phyloP scores from a whole-genome alignment of 2,329 filamentous ascomycete species.

The Phyllosticta citrichinensis region DNA sequence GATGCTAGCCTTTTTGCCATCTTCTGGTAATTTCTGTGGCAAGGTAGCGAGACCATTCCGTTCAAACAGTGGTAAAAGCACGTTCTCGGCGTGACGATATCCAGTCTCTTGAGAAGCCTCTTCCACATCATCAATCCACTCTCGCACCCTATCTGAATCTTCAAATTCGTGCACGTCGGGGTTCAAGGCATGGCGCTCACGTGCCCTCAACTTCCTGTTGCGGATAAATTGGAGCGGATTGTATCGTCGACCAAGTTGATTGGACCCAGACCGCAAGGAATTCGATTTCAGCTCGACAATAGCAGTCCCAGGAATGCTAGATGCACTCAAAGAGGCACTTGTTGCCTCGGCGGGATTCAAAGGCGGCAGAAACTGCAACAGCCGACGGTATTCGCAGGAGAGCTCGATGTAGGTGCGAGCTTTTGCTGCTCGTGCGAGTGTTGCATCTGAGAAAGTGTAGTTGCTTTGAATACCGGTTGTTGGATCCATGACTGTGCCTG shows the following conservation, averaged over 20 bases:
- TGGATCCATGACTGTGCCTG: conserved; percentile 9
- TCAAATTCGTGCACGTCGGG: conserved; percentile 67
- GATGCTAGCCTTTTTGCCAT: neutral
- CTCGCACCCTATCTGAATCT: conserved; percentile 58
- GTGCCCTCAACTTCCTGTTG: conserved; percentile 74
- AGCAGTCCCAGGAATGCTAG: conserved; percentile 31
- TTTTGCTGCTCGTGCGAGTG: conserved; percentile 70
- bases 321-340: conserved; percentile 25
- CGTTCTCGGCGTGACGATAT: conserved; percentile 28
- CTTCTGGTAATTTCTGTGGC: neutral
- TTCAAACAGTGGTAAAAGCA: conserved; percentile 22
- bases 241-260: conserved; percentile 59
- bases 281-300: conserved; percentile 30
- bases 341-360: conserved; percentile 44
- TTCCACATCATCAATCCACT: conserved; percentile 67
- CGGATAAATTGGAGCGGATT: conserved; percentile 90
- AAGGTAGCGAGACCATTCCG: neutral
- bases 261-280: conserved; percentile 26
- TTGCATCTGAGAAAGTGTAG: conserved; percentile 67
- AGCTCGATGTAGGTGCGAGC: conserved; percentile 80
- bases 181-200: conserved; percentile 66
- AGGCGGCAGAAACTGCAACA: conserved; percentile 71
- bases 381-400: conserved; percentile 68
- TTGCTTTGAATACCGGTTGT: conserved; percentile 25
- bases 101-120: conserved; percentile 30